These are phyloP conservation scores for Barbarea vulgaris DNA, from an alignment of 345 rosid species.

Conservation along the genomic window DNA sequence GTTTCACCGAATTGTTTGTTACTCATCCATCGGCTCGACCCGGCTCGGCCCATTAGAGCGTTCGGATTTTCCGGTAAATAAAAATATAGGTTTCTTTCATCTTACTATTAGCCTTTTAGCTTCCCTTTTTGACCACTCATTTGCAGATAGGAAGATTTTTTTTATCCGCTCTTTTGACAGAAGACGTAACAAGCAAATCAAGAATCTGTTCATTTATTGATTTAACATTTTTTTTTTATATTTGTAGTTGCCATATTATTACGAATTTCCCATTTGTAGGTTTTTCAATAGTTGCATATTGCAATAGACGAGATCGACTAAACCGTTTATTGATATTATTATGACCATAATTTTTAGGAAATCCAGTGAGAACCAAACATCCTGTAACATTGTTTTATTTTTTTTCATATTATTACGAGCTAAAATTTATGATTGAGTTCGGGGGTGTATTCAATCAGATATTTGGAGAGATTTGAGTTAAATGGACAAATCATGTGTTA, in stretches of 20 bases:
- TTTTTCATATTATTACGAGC: too few relatives aligned
- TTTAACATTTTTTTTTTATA: neutral
- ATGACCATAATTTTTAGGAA: too few relatives aligned
- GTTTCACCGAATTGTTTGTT: neutral
- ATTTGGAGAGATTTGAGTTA: too few relatives aligned
- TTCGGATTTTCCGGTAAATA: constrained; percentile 9
- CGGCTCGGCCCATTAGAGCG: constrained; percentile 29
- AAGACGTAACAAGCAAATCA: constrained; percentile 39
- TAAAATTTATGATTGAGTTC: too few relatives aligned
- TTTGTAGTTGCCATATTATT: neutral
- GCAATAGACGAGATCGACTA: neutral
- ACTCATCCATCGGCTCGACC: constrained; percentile 18
- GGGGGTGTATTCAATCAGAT: too few relatives aligned
- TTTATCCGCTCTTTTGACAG: constrained; percentile 15
- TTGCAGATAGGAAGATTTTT: constrained; percentile 14
- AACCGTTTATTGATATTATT: neutral
- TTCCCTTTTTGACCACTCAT: constrained; percentile 30
- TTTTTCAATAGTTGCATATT: neutral
- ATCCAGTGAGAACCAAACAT: too few relatives aligned
- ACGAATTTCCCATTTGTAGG: neutral
- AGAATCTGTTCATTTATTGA: constrained; percentile 19
- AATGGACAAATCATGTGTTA: too few relatives aligned
- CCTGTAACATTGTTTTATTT: too few relatives aligned
- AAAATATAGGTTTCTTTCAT: constrained; percentile 5
- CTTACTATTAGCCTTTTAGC: constrained; percentile 19